Percentiles rank a stretch among this genome's conserved stretches.
These are phyloP conservation scores for Leishmania turanica DNA, from an alignment of 208 protist species.

Conservation along the genomic window DNA sequence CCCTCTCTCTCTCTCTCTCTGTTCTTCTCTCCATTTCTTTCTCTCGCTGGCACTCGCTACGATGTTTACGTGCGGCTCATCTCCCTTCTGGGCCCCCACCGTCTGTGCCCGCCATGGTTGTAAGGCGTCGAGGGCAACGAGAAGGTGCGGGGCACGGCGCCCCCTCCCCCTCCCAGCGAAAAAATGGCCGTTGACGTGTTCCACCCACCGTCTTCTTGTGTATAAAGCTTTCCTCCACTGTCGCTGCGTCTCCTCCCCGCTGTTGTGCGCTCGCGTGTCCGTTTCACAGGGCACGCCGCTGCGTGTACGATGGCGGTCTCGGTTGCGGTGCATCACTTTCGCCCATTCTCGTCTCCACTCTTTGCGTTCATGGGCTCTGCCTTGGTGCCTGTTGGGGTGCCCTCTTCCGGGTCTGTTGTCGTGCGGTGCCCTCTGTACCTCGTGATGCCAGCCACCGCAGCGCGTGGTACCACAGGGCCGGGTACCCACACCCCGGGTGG, in stretches of 20 bases:
- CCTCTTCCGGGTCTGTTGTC: not conserved
- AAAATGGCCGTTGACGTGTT: not conserved
- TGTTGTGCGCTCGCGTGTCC: not conserved
- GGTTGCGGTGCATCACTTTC: too few species aligned
- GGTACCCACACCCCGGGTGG: not conserved
- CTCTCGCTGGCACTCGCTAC: not conserved
- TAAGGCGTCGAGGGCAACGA: not conserved
- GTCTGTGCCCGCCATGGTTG: not conserved
- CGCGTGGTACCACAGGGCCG: not conserved
- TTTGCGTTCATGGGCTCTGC: not conserved
- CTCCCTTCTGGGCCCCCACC: not conserved
- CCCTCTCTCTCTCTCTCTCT: not conserved
- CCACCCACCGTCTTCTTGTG: not conserved
- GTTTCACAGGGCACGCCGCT: too few species aligned
- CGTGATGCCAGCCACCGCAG: not conserved
- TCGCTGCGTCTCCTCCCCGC: not conserved
- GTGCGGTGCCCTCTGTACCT: not conserved
- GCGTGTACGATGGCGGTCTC: too few species aligned
- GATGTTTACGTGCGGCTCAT: not conserved
- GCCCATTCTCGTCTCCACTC: too few species aligned
- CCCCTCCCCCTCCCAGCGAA: not conserved
- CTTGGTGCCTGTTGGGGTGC: not conserved
- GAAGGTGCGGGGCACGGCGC: not conserved
- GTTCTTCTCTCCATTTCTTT: not conserved
- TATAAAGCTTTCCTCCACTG: not conserved